phyloP scores from a whole-genome alignment of 192 early-diverging fungal genomes.

The Coemansia sp. region DNA sequence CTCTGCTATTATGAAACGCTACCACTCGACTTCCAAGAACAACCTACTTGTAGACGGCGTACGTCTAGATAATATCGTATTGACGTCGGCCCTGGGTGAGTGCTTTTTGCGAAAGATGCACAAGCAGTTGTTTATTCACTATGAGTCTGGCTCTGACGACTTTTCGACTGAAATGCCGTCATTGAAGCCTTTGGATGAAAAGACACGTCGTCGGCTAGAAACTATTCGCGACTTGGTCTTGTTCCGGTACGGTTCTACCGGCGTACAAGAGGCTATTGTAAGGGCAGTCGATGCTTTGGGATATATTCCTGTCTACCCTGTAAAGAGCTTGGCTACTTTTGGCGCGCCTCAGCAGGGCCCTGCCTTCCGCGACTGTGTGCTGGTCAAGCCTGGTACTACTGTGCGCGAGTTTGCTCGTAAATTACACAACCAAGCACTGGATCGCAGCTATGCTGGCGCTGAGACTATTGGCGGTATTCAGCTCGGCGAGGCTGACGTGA shows the following conservation, averaged over 20 bases:
- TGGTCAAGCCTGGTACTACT: conserved; percentile 72
- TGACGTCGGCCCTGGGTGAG: conserved; percentile 70
- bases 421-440: conserved; percentile 54
- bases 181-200: conserved; percentile 63
- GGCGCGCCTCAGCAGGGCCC: conserved; percentile 20
- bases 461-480: conserved; percentile 78
- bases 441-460: conserved; percentile 68
- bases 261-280: conserved; percentile 73
- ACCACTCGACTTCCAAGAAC: conserved; percentile 24
- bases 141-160: conserved; percentile 64
- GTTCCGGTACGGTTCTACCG: conserved; percentile 83
- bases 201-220: conserved; percentile 57
- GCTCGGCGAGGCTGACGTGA: conserved; percentile 60
- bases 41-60: conserved; percentile 22
- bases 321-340: conserved; percentile 75
- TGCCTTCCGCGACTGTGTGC: conserved; percentile 77
- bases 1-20: conserved; percentile 74
- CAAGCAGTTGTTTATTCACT: conserved; percentile 62
- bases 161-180: conserved; percentile 34
- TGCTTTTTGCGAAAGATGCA: conserved; percentile 66
- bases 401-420: conserved; percentile 77
- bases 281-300: conserved; percentile 68
- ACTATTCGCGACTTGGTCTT: conserved; percentile 77
- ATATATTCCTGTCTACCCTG: conserved; percentile 75
- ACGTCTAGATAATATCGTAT: conserved; percentile 59